Base-by-base conservation (phyloP, 345 rosid genomes). In the Triadica sebifera region DNA sequence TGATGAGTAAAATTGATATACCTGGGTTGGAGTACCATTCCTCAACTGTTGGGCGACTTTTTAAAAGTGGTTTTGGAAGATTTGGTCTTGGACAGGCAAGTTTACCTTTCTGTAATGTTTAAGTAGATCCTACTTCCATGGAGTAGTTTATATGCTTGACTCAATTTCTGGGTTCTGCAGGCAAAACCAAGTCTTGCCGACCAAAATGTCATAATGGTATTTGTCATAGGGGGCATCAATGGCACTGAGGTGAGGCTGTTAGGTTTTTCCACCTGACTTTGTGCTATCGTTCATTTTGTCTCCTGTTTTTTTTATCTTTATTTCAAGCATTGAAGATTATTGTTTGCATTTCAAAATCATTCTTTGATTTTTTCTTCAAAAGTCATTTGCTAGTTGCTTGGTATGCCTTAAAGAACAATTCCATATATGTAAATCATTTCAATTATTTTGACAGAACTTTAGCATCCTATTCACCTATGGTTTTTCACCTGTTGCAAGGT, bases 41-140 rank as follows among this genome's bases (percentile, higher is more conserved):
- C 41, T 92, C 98, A 49, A 82, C 98, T 2, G 98, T 94, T 4
- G 98, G 98, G 16, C 84, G 98, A 65, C 90, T 94, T 75, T 89
- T 94, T 78, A 94, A 94, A 87, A 94, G 97, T 69, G 97, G 98
- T 7, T 92, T 94, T 68, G 98, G 98, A 76, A 87, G 98, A 84
- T 90, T 94, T 82, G 98, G 98, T 75, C 91, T 94, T 67, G 96
- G 97, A 65, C 98, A 92, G 95, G 98, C 86, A 72, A 76, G 82
- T 67, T 78, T 58, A 58, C 50, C 67, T 19, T 34, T 70, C 53
- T 45, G n/a, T 56, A 9, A 37, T 39, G 29, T 12, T 16, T 53
- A 46, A 51, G 16, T 53, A 6, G 65, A 46, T 56, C 38, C 16
- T 77, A 67, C 59, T 68, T 69, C 62, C 5, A 10, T 65, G 58